Evolutionary conservation across 176 grass and related monocot species (phyloP), one percentile per base, ranked within the genome.

Genomic region (Raddia distichophylla): DNA sequence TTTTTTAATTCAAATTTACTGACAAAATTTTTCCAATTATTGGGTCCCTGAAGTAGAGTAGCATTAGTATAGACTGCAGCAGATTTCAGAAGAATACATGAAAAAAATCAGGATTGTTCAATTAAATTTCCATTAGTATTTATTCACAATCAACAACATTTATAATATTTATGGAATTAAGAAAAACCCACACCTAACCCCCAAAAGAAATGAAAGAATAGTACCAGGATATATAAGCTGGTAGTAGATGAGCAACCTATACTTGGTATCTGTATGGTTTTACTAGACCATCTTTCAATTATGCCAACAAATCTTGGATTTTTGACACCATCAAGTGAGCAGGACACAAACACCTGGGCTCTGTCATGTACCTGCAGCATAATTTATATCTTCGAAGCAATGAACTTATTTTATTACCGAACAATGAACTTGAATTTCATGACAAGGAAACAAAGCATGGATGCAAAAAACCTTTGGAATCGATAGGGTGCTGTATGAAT

Each of bases 261-360:
- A 34, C 83, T 93, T 37, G 88, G 92, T 52, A 98, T 90, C 68
- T 82, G 52, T 77, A 98, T 75, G 77, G 60, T 67, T 80, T 87
- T 91, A 77, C 66, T 90, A 77, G 85, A 91, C 95, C 95, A 95
- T 95, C 95, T 95, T 84, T 98, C 92, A 64, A 95, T 88, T 32
- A 86, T 32, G 45, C 95, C 95, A 80, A 87, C 76, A 82, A 86
- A 95, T 86, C 56, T 89, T 72, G 40, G 81, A 78, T 82, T 87
- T 81, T 57, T 86, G 54, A 78, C 54, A 68, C 50, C 82, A 77
- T 80, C 90, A 77, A 16, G 10, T 57, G 86, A 86, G 72, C 95
- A 98, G 77, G 95, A 89, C 46, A 98, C 72, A 69, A 93, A 98
- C 76, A 98, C 95, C 82, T 95, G 95, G 65, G 90, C 90, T 91